Evolutionary conservation across 2,329 filamentous ascomycete genomes (phyloP).

Genomic region (Penicillium frequentans): DNA sequence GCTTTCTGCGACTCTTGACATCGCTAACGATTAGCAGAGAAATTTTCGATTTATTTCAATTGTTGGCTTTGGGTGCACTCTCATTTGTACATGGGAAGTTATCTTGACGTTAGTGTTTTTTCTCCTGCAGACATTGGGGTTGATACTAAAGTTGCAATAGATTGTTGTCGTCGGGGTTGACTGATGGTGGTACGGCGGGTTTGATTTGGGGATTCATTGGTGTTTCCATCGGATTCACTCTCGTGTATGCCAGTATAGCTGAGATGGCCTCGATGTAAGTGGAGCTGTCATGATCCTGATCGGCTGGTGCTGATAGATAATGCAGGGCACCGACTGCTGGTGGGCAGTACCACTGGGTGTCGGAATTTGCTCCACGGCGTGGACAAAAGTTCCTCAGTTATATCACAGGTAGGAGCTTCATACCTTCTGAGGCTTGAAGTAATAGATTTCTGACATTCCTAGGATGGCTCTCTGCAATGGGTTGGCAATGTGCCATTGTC

Average conservation of each 20-base stretch:
- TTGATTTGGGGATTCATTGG: slow-evolving; percentile 40
- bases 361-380: slow-evolving; percentile 43
- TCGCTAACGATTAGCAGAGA: slow-evolving; percentile 30
- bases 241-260: slow-evolving; percentile 41
- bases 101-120: slow-evolving; percentile 37
- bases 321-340: slow-evolving; percentile 42
- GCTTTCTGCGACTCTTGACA: background rate
- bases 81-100: slow-evolving; percentile 47
- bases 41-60: slow-evolving; percentile 49
- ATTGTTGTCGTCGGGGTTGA: slow-evolving; percentile 30
- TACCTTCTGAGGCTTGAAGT: too few species aligned
- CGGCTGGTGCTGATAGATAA: background rate
- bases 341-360: slow-evolving; percentile 35
- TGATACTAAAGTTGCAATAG: slow-evolving; percentile 20
- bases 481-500: slow-evolving; percentile 49
- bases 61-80: slow-evolving; percentile 45
- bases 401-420: slow-evolving; percentile 36
- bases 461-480: slow-evolving; percentile 46
- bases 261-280: slow-evolving; percentile 47
- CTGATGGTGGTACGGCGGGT: slow-evolving; percentile 40
- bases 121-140: background rate
- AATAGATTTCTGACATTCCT: background rate
- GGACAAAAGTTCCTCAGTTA: slow-evolving; percentile 48
- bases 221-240: slow-evolving; percentile 30
- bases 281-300: background rate